phyloP scores from a whole-genome alignment of 2,329 filamentous ascomycete genomes.

The Aureobasidium sp. region DNA sequence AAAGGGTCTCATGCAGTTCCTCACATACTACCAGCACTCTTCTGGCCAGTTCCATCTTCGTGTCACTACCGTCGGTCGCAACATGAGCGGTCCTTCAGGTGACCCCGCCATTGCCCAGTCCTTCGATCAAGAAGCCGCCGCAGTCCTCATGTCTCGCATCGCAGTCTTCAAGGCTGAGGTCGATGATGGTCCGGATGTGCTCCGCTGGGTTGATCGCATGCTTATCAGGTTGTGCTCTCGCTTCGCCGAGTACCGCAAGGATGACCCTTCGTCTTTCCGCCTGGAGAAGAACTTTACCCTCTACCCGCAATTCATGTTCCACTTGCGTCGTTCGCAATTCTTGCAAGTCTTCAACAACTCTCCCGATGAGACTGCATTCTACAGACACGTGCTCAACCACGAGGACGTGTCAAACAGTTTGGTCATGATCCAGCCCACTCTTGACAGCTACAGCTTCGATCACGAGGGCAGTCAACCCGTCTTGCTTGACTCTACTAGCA shows the following conservation, averaged over 20 bases:
- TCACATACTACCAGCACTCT: conserved; percentile 97
- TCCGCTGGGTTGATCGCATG: conserved; percentile 98
- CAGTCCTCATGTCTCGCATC: conserved; percentile 97
- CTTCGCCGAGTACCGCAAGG: conserved; percentile 96
- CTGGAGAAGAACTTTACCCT: conserved; percentile 98
- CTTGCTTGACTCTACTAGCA: conserved; percentile 91
- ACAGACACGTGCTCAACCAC: conserved; percentile 92
- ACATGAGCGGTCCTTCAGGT: conserved; percentile 85
- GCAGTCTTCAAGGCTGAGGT: conserved; percentile 98
- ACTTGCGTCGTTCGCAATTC: conserved; percentile 93
- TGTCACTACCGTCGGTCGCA: conserved; percentile 87
- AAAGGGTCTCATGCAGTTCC: conserved; percentile 94
- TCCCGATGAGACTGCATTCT: conserved; percentile 98
- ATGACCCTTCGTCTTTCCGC: conserved; percentile 93
- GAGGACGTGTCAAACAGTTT: conserved; percentile 95
- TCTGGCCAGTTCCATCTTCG: conserved; percentile 93
- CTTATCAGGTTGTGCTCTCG: conserved; percentile 91
- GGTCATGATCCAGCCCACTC: conserved; percentile 96
- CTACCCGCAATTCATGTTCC: conserved; percentile 99
- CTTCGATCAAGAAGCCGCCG: conserved; percentile 96
- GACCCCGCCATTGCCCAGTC: conserved; percentile 94
- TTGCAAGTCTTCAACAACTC: conserved; percentile 99
- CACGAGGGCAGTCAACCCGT: conserved; percentile 89
- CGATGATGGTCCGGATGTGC: conserved; percentile 94
- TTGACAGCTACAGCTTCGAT: conserved; percentile 96